A percentile compares a stretch with the other conserved stretches of the same genome.
Conservation (phyloP, 2,329 filamentous ascomycete species). For the Cercospora sojina region DNA sequence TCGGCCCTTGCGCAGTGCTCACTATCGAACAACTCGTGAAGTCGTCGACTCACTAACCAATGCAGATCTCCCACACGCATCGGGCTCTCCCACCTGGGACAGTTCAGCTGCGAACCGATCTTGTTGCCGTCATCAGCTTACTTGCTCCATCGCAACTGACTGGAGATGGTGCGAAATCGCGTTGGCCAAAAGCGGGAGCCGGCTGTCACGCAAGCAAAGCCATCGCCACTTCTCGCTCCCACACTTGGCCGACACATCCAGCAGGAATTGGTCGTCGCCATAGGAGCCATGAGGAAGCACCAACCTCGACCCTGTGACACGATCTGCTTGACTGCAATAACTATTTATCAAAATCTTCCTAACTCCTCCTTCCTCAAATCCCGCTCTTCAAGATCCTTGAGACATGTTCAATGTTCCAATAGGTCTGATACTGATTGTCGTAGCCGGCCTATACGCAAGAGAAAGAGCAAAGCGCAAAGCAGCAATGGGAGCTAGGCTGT, state of each 20-base stretch:
- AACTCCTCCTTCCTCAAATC: not conserved
- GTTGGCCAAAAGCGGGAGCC: not conserved
- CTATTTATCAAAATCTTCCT: not conserved
- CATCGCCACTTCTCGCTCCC: not conserved
- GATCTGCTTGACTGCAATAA: not conserved
- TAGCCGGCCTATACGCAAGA: not conserved
- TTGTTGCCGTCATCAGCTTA: conserved; percentile 3
- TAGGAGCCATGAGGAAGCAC: not conserved
- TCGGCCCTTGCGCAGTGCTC: not conserved
- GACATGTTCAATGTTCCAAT: not conserved
- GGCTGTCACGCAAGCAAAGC: not conserved
- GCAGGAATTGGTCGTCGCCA: not conserved
- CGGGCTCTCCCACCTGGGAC: not conserved
- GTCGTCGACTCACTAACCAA: not conserved
- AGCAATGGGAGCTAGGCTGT: not conserved
- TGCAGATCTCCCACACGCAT: not conserved
- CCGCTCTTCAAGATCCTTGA: not conserved
- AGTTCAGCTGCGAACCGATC: not conserved
- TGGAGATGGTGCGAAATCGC: not conserved
- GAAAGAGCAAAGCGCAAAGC: not conserved
- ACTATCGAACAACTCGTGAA: not conserved
- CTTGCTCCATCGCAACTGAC: not conserved
- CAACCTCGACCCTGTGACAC: not conserved
- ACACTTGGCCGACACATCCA: not conserved
- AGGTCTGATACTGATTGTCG: not conserved